These are phyloP conservation scores for Endocladia muricata DNA, from an alignment of 31 red algal genomes.

Conservation along the genomic window DNA sequence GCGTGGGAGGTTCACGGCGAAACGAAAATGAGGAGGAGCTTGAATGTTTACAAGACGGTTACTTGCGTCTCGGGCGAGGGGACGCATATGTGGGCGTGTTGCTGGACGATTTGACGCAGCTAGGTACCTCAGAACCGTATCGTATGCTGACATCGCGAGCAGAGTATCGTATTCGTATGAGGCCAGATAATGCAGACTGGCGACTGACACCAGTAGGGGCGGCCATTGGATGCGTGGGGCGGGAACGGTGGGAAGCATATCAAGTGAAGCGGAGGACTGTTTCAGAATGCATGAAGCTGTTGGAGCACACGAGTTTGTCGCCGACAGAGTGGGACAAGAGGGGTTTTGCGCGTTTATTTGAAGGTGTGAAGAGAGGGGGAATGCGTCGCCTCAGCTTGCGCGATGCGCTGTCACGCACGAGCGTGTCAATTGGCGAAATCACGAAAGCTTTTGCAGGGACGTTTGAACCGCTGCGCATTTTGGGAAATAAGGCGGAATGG, in stretches of 20 bases:
- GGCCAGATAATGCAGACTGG: constrained; percentile 73
- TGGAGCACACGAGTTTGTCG: constrained; percentile 14
- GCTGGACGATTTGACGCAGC: constrained; percentile 62
- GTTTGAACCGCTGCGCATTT: not conserved
- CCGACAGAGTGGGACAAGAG: constrained; percentile 23
- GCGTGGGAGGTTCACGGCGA: not conserved
- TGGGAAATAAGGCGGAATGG: constrained; percentile 7
- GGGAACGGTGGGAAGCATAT: constrained; percentile 25
- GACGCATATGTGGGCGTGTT: constrained; percentile 82
- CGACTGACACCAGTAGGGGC: constrained; percentile 51
- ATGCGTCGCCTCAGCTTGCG: constrained; percentile 11
- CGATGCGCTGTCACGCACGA: constrained; percentile 14
- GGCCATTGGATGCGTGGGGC: constrained; percentile 16
- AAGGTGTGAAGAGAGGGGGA: not conserved
- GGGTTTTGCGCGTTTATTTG: constrained; percentile 27
- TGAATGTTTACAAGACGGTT: constrained; percentile 6
- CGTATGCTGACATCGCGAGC: constrained; percentile 78
- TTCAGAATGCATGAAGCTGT: not conserved
- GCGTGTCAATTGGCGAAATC: not conserved
- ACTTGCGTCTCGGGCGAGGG: constrained; percentile 36
- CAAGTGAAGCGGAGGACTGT: not conserved
- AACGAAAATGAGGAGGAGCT: not conserved
- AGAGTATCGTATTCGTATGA: constrained; percentile 59
- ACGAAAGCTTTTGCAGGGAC: constrained; percentile 9
- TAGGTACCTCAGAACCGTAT: constrained; percentile 75